Evolutionary conservation across 2,329 filamentous ascomycete species (phyloP).

Genomic region (Arachnomyces sp.): DNA sequence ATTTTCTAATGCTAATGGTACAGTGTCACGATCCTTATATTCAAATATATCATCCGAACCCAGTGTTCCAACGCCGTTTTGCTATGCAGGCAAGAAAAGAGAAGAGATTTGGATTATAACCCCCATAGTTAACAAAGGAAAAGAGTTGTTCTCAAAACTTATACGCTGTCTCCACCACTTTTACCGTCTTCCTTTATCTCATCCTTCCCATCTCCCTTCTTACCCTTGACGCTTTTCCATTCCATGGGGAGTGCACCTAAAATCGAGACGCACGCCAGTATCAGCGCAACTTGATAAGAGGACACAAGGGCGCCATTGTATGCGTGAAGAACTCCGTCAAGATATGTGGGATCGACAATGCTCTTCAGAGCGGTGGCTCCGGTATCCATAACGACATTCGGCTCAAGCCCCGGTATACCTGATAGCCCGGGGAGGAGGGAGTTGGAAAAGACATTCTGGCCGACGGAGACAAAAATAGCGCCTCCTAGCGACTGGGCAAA

Average conservation of each 20-base stretch:
- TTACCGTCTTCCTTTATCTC: slow-evolving; percentile 11
- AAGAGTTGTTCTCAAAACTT: no score
- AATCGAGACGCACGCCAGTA: slow-evolving; percentile 46
- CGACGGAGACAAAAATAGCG: slow-evolving; percentile 16
- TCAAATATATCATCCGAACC: no score
- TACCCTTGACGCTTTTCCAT: slow-evolving; percentile 60
- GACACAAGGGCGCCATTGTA: slow-evolving; percentile 56
- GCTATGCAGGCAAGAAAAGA: no score
- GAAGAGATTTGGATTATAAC: no score
- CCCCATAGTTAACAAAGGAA: no score
- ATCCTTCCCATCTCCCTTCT: slow-evolving; percentile 19
- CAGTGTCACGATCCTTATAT: no score
- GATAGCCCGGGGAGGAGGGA: slow-evolving; percentile 8
- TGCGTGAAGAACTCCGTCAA: slow-evolving; percentile 48
- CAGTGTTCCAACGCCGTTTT: no score
- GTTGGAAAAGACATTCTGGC: slow-evolving; percentile 15
- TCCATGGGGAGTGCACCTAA: slow-evolving; percentile 50
- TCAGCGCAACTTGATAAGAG: slow-evolving; percentile 53
- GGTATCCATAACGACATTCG: slow-evolving; percentile 34
- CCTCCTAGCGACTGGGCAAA: slow-evolving; percentile 17
- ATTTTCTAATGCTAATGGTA: no score
- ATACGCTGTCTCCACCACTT: no score
- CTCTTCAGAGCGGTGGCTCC: slow-evolving; percentile 54
- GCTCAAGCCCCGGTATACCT: slow-evolving; percentile 31
- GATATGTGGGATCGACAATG: slow-evolving; percentile 42